These are phyloP conservation scores for Brettanomyces custersianus DNA, from an alignment of 805 yeast species.

Conservation along the genomic window DNA sequence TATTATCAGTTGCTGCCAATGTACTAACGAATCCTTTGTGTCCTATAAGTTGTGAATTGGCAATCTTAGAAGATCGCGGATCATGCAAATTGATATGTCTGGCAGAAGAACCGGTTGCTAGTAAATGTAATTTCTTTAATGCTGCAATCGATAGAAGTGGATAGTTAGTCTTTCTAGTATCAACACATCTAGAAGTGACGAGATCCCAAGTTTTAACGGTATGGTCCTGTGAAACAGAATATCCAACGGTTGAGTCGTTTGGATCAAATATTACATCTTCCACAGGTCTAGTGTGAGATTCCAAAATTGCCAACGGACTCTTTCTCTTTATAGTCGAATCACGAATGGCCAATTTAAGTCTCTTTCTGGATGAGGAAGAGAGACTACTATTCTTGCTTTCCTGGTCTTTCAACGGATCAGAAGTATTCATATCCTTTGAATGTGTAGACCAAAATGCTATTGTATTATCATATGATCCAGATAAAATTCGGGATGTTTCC, in stretches of 20 bases:
- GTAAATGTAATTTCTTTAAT: slow-evolving; percentile 55
- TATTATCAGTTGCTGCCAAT: slow-evolving; percentile 44
- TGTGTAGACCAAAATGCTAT: slow-evolving; percentile 86
- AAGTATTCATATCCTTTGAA: slow-evolving; percentile 69
- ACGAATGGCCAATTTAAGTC: slow-evolving; percentile 72
- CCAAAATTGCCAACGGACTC: slow-evolving; percentile 70
- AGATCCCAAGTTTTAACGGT: slow-evolving; percentile 95
- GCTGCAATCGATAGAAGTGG: slow-evolving; percentile 71
- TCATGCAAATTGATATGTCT: slow-evolving; percentile 92
- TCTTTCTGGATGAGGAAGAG: slow-evolving; percentile 78
- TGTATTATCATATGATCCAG: slow-evolving; percentile 75
- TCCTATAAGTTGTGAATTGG: slow-evolving; percentile 69
- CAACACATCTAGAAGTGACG: slow-evolving; percentile 76
- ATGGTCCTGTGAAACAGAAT: slow-evolving; percentile 94
- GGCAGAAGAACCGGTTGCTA: slow-evolving; percentile 96
- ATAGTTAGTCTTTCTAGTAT: slow-evolving; percentile 79
- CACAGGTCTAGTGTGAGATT: slow-evolving; percentile 81
- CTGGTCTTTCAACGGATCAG: slow-evolving; percentile 33
- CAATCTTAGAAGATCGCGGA: slow-evolving; percentile 68
- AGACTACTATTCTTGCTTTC: slow-evolving; percentile 29
- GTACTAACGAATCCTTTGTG: slow-evolving; percentile 87
- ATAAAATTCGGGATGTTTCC: slow-evolving; percentile 53
- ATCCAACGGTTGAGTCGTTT: slow-evolving; percentile 71
- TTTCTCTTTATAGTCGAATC: slow-evolving; percentile 72
- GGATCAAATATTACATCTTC: slow-evolving; percentile 73